A percentile compares a stretch with the other conserved stretches of the same genome.
phyloP scores from a whole-genome alignment of 208 protist species.

The Blechomonas ayalai region DNA sequence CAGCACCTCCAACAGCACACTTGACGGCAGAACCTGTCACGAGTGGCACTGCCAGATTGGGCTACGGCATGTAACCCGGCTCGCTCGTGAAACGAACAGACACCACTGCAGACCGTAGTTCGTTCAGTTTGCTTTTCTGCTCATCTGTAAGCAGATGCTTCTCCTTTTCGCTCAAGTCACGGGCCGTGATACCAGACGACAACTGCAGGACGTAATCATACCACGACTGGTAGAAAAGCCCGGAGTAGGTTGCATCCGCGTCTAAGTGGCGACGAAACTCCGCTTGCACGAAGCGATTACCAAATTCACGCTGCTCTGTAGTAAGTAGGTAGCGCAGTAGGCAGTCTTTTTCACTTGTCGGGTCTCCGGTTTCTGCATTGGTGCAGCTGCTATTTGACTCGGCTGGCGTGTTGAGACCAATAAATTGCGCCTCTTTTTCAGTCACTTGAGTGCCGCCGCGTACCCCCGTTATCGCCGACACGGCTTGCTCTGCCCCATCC shows the following conservation, averaged over 20 bases:
- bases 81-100: constrained; percentile 17
- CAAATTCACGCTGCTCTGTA: constrained; percentile 68
- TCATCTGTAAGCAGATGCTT: constrained; percentile 53
- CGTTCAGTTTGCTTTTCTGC: constrained; percentile 65
- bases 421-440: too few relatives aligned
- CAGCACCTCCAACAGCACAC: too few relatives aligned
- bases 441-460: background rate
- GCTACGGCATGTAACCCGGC: constrained; percentile 27
- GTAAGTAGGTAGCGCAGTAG: constrained; percentile 52
- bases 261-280: constrained; percentile 76
- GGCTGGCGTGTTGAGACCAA: too few relatives aligned
- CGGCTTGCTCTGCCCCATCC: constrained; percentile 15
- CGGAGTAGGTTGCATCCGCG: constrained; percentile 43
- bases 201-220: constrained; percentile 82
- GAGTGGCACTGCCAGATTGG: too few relatives aligned
- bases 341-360: constrained; percentile 17
- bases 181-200: constrained; percentile 51
- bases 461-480: constrained; percentile 23
- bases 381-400: too few relatives aligned
- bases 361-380: background rate
- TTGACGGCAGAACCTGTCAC: too few relatives aligned
- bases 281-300: constrained; percentile 74
- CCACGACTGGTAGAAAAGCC: constrained; percentile 81
- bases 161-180: constrained; percentile 72
- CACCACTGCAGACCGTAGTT: constrained; percentile 44